Percentiles rank a stretch among this genome's conserved stretches.
Conservation (phyloP, 2,329 filamentous ascomycete genomes). For the Cordyceps cateniannulata region DNA sequence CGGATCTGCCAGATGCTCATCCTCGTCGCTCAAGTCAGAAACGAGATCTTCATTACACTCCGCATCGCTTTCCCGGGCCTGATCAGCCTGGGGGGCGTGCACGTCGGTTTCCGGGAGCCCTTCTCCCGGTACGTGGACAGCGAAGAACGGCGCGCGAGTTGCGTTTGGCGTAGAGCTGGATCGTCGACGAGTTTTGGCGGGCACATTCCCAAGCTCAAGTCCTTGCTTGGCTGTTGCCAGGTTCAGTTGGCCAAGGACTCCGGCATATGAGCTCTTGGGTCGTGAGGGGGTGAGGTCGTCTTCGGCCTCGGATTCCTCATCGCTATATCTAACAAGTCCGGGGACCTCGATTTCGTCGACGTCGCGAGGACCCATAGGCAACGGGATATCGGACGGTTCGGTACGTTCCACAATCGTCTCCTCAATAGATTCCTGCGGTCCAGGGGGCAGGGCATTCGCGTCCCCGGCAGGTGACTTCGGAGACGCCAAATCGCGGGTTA, state of each 20-base stretch:
- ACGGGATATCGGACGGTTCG: constrained; percentile 46
- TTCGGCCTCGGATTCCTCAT: constrained; percentile 51
- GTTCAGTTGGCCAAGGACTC: background rate
- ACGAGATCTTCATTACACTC: background rate
- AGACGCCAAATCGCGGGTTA: constrained; percentile 31
- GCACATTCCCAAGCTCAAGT: constrained; percentile 30
- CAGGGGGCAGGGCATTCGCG: constrained; percentile 7
- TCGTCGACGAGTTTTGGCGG: constrained; percentile 34
- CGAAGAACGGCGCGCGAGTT: constrained; percentile 16
- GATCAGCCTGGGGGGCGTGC: background rate
- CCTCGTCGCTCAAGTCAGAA: constrained; percentile 2
- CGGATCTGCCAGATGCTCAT: background rate
- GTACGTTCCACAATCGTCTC: constrained; percentile 22
- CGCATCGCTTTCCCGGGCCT: background rate
- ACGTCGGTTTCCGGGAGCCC: background rate
- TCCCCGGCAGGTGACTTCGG: constrained; percentile 17
- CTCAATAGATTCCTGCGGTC: constrained; percentile 16
- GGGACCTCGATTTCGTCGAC: constrained; percentile 76
- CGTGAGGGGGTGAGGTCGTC: constrained; percentile 28
- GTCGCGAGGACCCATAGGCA: constrained; percentile 62
- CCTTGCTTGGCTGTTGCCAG: constrained; percentile 20
- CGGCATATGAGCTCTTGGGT: constrained; percentile 38
- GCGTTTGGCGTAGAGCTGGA: constrained; percentile 44
- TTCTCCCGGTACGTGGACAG: background rate
- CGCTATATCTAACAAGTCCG: constrained; percentile 55